phyloP scores from a whole-genome alignment of 805 yeast species.

The Grigorovia transvaalensis region DNA sequence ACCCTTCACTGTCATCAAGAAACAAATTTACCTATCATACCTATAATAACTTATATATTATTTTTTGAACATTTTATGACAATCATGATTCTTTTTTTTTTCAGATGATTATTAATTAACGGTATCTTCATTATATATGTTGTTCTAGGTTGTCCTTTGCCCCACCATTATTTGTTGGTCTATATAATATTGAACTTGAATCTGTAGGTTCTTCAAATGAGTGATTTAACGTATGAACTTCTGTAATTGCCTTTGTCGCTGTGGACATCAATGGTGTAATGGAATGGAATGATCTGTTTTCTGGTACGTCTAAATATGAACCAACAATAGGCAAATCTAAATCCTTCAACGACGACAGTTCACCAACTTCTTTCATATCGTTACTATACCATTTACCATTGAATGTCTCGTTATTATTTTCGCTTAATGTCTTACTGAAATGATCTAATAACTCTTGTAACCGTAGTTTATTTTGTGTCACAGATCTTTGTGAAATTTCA shows the following conservation, averaged over 20 bases:
- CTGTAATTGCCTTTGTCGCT: constrained; percentile 1
- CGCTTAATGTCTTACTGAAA: constrained; percentile 14
- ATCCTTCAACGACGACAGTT: constrained; percentile 1
- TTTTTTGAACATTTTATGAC: not conserved
- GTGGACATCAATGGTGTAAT: constrained; percentile 1
- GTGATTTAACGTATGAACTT: constrained; percentile 1
- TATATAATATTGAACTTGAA: constrained; percentile 7
- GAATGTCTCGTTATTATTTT: not conserved
- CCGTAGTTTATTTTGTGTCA: constrained; percentile 20
- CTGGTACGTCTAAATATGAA: constrained; percentile 6
- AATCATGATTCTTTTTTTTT: too few species aligned
- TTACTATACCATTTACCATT: not conserved
- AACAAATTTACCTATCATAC: too few species aligned
- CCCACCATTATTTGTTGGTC: not conserved
- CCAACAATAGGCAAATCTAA: constrained; percentile 5
- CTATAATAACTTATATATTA: too few species aligned
- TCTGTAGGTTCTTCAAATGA: constrained; percentile 6
- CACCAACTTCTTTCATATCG: not conserved
- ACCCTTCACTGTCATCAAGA: not conserved
- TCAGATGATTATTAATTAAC: too few species aligned
- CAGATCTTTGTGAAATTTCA: constrained; percentile 17
- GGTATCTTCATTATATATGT: not conserved
- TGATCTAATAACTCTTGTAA: constrained; percentile 24
- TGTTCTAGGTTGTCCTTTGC: not conserved
- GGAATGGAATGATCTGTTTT: constrained; percentile 2